phyloP scores from a whole-genome alignment of 2,329 filamentous ascomycete genomes.

The Sordariomycetes sp. region DNA sequence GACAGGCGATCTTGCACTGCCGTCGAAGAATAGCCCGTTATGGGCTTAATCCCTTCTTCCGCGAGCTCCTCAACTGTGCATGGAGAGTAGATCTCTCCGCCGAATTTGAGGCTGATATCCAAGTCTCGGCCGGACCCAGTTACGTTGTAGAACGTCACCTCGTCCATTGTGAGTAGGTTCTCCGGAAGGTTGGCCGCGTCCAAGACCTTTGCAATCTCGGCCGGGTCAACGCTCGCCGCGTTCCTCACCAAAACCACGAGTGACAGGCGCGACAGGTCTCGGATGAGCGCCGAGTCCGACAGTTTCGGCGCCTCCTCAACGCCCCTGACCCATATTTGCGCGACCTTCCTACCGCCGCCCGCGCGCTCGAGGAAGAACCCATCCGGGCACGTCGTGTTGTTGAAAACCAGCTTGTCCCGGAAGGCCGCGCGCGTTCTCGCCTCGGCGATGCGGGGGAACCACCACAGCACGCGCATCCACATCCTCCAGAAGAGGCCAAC shows the following conservation, averaged over 20 bases:
- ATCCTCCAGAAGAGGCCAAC: not conserved
- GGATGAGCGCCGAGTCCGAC: not conserved
- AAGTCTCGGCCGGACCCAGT: not conserved
- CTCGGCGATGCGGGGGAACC: not conserved
- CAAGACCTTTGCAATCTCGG: not conserved
- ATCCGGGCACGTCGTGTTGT: not conserved
- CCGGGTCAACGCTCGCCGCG: not conserved
- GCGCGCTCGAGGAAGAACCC: not conserved
- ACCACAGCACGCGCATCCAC: not conserved
- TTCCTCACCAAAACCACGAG: not conserved
- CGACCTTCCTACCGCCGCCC: not conserved
- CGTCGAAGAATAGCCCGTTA: not conserved
- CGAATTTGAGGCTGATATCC: not conserved
- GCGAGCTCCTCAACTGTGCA: constrained; percentile 29
- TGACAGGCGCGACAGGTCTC: not conserved
- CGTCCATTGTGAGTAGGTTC: not conserved
- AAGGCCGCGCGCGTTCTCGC: not conserved
- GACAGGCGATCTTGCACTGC: not conserved
- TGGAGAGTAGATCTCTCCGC: not conserved
- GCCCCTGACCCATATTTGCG: not conserved
- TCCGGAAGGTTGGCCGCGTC: not conserved
- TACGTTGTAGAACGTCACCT: not conserved
- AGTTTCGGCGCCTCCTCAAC: not conserved
- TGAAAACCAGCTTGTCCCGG: not conserved
- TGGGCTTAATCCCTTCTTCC: constrained; percentile 45